phyloP scores from a whole-genome alignment of 164 flowering plant genomes.

The Chloranthus sessilifolius region DNA sequence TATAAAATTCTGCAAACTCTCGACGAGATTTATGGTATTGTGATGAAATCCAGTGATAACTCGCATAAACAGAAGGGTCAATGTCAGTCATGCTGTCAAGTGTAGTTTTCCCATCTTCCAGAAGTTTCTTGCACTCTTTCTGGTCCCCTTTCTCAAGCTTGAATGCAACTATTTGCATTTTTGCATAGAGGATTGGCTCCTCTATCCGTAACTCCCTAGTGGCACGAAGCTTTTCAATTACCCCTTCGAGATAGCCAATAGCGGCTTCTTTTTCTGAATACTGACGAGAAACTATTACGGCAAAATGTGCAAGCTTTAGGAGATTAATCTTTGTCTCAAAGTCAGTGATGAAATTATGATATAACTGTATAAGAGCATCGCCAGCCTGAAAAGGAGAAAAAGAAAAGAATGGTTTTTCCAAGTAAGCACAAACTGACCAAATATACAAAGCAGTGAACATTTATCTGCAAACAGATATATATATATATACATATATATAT shows the following conservation, averaged over 20 bases:
- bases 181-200: conserved; percentile 80
- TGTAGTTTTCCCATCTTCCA: conserved; percentile 85
- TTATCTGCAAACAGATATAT: too few relatives aligned
- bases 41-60: conserved; percentile 87
- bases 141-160: conserved; percentile 68
- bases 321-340: conserved; percentile 97
- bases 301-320: conserved; percentile 95
- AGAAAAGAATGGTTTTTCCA: too few relatives aligned
- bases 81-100: conserved; percentile 96
- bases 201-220: conserved; percentile 73
- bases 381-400: conserved; percentile 72
- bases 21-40: conserved; percentile 67
- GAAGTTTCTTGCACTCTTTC: conserved; percentile 83
- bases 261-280: conserved; percentile 87
- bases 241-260: conserved; percentile 72
- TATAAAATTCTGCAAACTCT: conserved; percentile 92
- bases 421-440: too few relatives aligned
- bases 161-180: conserved; percentile 81
- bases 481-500: too few relatives aligned
- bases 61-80: conserved; percentile 97
- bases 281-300: conserved; percentile 86
- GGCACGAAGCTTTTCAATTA: conserved; percentile 72
- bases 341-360: conserved; percentile 89
- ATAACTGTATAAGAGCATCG: conserved; percentile 85
- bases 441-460: too few relatives aligned